Conservation (phyloP, 805 yeast species). For the Metschnikowia lochheadii region DNA sequence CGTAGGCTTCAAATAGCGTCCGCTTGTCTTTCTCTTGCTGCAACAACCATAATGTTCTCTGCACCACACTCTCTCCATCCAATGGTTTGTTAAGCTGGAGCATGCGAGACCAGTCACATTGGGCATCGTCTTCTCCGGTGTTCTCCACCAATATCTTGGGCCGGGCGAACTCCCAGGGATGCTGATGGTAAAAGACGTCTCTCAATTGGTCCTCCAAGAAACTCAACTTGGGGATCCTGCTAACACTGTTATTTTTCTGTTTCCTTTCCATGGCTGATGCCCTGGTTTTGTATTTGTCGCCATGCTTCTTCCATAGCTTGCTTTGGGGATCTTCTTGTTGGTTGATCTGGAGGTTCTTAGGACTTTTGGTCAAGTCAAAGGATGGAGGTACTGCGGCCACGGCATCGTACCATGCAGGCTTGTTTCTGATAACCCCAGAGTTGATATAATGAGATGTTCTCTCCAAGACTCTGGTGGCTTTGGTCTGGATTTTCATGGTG, state of each 20-base stretch:
- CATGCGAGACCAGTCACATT: conserved; percentile 74
- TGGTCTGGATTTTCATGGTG: conserved; percentile 58
- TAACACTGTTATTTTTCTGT: conserved; percentile 38
- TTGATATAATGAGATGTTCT: conserved; percentile 73
- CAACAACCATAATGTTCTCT: conserved; percentile 40
- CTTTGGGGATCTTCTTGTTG: conserved; percentile 29
- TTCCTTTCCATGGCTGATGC: conserved; percentile 31
- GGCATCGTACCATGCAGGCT: conserved; percentile 89
- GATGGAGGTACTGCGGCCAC: conserved; percentile 82
- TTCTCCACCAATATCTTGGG: conserved; percentile 83
- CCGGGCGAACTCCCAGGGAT: conserved; percentile 96
- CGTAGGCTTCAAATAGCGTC: conserved; percentile 65
- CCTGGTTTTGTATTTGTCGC: conserved; percentile 45
- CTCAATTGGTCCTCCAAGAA: conserved; percentile 80
- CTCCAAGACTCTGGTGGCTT: conserved; percentile 73
- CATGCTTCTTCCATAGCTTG: conserved; percentile 13
- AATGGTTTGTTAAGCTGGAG: conserved; percentile 68
- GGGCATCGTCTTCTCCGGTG: conserved; percentile 51
- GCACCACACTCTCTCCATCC: conserved; percentile 72
- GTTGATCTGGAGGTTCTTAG: conserved; percentile 27
- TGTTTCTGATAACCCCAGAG: conserved; percentile 61
- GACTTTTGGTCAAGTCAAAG: conserved; percentile 50
- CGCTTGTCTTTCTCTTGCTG: conserved; percentile 15
- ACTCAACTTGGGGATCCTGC: conserved; percentile 49
- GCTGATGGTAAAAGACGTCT: conserved; percentile 79